phyloP scores from a whole-genome alignment of 768 basidiomycete species.

The Tylopilus sp. region DNA sequence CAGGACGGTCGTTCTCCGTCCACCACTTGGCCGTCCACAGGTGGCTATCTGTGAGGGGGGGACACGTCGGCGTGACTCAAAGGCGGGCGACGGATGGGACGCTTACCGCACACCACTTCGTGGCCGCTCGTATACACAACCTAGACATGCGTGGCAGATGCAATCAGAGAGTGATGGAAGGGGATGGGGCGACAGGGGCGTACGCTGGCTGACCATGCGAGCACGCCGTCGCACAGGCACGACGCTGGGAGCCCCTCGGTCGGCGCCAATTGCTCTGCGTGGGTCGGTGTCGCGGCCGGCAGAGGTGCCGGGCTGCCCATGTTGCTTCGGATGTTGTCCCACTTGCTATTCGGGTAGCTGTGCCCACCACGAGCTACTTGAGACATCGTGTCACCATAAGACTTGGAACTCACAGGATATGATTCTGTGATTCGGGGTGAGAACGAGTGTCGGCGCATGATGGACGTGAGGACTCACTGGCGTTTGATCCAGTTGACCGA shows the following conservation, averaged over 20 bases:
- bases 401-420: constrained; percentile 47
- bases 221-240: constrained; percentile 40
- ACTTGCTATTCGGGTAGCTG: constrained; percentile 66
- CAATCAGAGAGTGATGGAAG: too few species aligned
- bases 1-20: constrained; percentile 39
- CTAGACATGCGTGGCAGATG: not conserved
- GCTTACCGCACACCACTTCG: constrained; percentile 38
- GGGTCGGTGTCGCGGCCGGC: not conserved
- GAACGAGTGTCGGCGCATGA: not conserved
- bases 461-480: constrained; percentile 20
- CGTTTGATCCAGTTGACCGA: constrained; percentile 58
- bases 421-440: constrained; percentile 40
- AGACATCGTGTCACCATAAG: not conserved
- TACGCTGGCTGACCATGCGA: constrained; percentile 39
- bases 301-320: constrained; percentile 39
- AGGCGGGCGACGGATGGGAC: not conserved
- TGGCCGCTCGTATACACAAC: constrained; percentile 37
- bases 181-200: not conserved
- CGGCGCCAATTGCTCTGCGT: constrained; percentile 4
- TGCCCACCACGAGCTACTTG: not conserved
- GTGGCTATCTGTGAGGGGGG: constrained; percentile 32
- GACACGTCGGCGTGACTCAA: too few species aligned
- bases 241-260: constrained; percentile 12
- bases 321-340: constrained; percentile 65
- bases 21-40: constrained; percentile 54